These are phyloP conservation scores for Fusarium tanahbumbuense DNA, from an alignment of 2,329 filamentous ascomycete genomes.

Conservation along the genomic window DNA sequence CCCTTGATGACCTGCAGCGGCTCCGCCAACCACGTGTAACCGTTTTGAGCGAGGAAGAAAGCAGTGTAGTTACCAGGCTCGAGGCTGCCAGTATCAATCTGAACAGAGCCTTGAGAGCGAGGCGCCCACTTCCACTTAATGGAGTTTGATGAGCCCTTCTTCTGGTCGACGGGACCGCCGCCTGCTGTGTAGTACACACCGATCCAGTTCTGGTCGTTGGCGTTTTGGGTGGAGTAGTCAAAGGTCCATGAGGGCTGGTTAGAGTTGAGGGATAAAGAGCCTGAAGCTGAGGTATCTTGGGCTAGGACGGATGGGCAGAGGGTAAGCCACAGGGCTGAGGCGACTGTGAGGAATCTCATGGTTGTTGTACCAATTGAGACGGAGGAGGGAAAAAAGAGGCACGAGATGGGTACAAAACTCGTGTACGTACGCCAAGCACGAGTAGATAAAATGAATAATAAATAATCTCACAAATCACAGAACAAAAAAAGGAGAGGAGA, in stretches of 20 bases:
- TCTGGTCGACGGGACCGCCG: conserved; percentile 51
- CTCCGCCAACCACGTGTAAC: conserved; percentile 52
- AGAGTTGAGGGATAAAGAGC: conserved; percentile 34
- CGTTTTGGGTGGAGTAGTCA: conserved; percentile 48
- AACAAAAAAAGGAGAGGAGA: not conserved
- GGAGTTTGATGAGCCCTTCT: conserved; percentile 44
- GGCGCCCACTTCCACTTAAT: conserved; percentile 52
- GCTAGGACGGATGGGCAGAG: conserved; percentile 23
- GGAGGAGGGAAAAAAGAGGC: not conserved
- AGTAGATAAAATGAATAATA: not conserved
- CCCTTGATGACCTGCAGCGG: conserved; percentile 49
- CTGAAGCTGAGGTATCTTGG: conserved; percentile 17
- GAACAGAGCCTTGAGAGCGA: conserved; percentile 42
- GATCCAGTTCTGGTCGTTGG: conserved; percentile 53
- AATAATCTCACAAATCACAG: not conserved
- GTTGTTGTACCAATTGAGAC: conserved; percentile 6
- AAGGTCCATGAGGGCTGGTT: conserved; percentile 49
- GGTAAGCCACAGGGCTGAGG: conserved; percentile 29
- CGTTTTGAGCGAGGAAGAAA: conserved; percentile 52
- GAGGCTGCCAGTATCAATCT: conserved; percentile 42
- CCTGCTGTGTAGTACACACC: conserved; percentile 51
- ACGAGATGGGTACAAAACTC: conserved; percentile 4
- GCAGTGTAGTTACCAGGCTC: conserved; percentile 51
- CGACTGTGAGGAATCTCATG: conserved; percentile 30
- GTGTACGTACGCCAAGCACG: conserved; percentile 15